These are phyloP conservation scores for Xylaria arbuscula DNA, from an alignment of 2,329 filamentous ascomycete species.

Conservation along the genomic window DNA sequence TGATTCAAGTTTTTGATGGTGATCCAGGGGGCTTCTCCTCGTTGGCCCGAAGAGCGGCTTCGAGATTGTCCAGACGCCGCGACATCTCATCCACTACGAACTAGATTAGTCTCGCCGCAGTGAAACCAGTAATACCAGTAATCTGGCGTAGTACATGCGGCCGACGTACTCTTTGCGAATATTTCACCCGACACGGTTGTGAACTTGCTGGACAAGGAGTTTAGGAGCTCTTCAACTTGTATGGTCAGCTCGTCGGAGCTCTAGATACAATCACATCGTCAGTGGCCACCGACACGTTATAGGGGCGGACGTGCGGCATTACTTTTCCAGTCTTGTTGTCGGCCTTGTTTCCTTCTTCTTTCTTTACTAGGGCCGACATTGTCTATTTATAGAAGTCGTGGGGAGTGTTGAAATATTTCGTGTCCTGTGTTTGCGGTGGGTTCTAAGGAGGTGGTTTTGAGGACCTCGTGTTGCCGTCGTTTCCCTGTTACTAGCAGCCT, in stretches of 20 bases:
- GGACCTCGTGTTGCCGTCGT: too few relatives aligned
- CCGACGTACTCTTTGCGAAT: conserved; percentile 79
- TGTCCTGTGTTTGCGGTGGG: too few relatives aligned
- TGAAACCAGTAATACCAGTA: neutral
- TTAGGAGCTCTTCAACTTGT: conserved; percentile 87
- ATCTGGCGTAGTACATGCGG: neutral
- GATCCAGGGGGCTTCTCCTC: conserved; percentile 57
- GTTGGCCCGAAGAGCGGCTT: conserved; percentile 73
- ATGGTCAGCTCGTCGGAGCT: conserved; percentile 73
- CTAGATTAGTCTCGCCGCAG: conserved; percentile 22
- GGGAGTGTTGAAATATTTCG: too few relatives aligned
- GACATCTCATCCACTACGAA: conserved; percentile 92
- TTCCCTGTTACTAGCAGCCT: too few relatives aligned
- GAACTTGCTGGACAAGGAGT: conserved; percentile 87
- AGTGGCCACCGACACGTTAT: neutral
- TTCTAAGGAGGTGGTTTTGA: too few relatives aligned
- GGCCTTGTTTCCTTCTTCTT: conserved; percentile 39
- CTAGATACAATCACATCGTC: conserved; percentile 14
- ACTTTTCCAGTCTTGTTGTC: conserved; percentile 37
- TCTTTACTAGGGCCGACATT: conserved; percentile 47
- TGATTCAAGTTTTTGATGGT: conserved; percentile 53
- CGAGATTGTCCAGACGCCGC: conserved; percentile 83
- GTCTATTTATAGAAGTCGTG: conserved; percentile 2
- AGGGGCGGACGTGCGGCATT: conserved; percentile 4
- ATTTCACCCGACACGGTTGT: conserved; percentile 86